Base-by-base conservation (phyloP, 768 basidiomycete genomes). In the Pholiota microspora region DNA sequence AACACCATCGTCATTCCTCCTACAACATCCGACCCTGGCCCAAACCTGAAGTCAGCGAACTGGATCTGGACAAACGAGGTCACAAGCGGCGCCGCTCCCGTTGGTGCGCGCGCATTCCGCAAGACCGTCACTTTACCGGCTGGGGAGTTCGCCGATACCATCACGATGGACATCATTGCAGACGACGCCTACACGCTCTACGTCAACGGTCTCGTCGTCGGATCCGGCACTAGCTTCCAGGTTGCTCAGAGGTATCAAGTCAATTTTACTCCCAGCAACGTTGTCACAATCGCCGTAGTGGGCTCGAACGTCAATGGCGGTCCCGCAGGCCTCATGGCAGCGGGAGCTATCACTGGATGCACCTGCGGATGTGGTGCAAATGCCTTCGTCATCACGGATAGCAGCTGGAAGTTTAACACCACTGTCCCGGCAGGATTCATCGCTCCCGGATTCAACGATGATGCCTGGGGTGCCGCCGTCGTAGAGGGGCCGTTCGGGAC, bases 41-140 rank as follows among this genome's bases (percentile, higher is more conserved):
- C 67, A 15, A 59, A 64, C 7, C 61, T 69, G 42, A 56, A 59
- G 3, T 48, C 59, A 24, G 61, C 69, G 4, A 35, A 52, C 13
- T 71, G 69, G 69, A 69, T 72, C 16, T 72, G 69, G 70, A 69
- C 69, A 27, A 65, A 62, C 49, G 69, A 71, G 28, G 54, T 66
- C 32, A 52, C 32, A 35, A 51, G 50, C 9, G 63, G 62, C n/a
- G 52, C 36, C 13, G 60, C 57, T 3, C 69, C 69, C 1, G 40
- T 59, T 2, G 67, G 70, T 1, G 34, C 60, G 4, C 64, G 69
- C 34, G 64, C 68, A 10, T 71, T 71, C 66, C 62, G 67, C 24
- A 68, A 64, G 35, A 65, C 58, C 2, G 55, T 68, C 27, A 54
- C 54, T 24, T 54, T 65, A 15, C 65, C 68, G 15, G 38, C 46